These are phyloP conservation scores for Fusarium pininemorale DNA, from an alignment of 2,329 filamentous ascomycete genomes.

Conservation along the genomic window DNA sequence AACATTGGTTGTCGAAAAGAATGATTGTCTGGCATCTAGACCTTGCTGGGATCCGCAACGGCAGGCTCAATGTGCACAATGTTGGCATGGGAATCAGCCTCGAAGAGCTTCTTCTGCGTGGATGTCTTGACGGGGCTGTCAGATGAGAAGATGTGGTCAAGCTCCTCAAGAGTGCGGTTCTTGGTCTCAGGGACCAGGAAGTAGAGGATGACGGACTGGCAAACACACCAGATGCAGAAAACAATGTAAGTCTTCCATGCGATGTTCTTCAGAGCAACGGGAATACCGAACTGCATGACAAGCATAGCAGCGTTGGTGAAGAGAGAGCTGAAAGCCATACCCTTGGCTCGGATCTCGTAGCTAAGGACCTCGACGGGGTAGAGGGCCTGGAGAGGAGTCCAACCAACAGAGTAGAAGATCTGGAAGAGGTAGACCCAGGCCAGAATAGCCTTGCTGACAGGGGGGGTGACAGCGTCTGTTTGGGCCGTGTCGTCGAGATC, in stretches of 20 bases:
- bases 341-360: slow-evolving; percentile 65
- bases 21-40: background rate
- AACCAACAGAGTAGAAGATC: slow-evolving; percentile 54
- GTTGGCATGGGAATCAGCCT: slow-evolving; percentile 29
- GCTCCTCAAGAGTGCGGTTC: slow-evolving; percentile 51
- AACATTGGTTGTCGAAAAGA: background rate
- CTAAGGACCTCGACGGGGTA: slow-evolving; percentile 64
- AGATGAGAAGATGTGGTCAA: slow-evolving; percentile 38
- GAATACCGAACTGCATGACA: slow-evolving; percentile 55
- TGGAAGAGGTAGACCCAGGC: slow-evolving; percentile 53
- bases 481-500: slow-evolving; percentile 40
- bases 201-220: slow-evolving; percentile 55
- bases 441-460: slow-evolving; percentile 55
- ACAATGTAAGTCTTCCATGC: slow-evolving; percentile 64
- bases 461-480: slow-evolving; percentile 34
- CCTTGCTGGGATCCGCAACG: background rate
- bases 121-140: slow-evolving; percentile 34
- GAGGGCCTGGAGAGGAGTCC: slow-evolving; percentile 50
- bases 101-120: slow-evolving; percentile 31
- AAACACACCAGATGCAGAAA: slow-evolving; percentile 56
- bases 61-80: slow-evolving; percentile 32
- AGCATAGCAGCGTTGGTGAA: slow-evolving; percentile 52
- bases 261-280: slow-evolving; percentile 59
- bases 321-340: slow-evolving; percentile 60
- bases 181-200: slow-evolving; percentile 62